Base-by-base conservation (phyloP, 2,329 filamentous ascomycete species). In the Trichoderma sp. region DNA sequence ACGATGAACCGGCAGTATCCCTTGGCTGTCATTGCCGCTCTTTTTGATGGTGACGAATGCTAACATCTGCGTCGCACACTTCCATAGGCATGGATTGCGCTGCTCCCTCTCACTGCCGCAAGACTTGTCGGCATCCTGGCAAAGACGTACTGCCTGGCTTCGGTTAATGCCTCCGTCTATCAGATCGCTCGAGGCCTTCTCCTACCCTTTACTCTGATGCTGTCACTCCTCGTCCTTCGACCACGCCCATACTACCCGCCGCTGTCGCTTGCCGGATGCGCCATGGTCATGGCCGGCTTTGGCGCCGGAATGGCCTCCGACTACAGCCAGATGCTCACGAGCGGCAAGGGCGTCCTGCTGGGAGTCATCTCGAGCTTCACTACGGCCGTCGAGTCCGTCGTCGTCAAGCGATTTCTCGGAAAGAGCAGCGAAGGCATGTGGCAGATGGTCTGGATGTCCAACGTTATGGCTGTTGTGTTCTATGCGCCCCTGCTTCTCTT, bases 361-460 rank as follows among this genome's bases (percentile, higher is more conserved):
- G 59, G 59, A 44, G 59, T 62, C 1, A 54, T 62, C 9, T 62
- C 59, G 26, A 62, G 59, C 34, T 62, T 62, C 3, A 62, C 59
- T 17, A 62, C 59, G 34, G 59, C 59, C n/a, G 48, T 62, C 26
- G 59, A 62, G 14, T 62, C 59, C 15, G 59, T 62, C 3, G 59
- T 62, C 7, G 59, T 62, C 9, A 62, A 62, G 41, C 59, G 59
- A 3, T 62, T 62, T 3, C 59, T 62, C 1, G 59, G 59, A 5
- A 62, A 62, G 39, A 62, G 59, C 39, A 54, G 59, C 48, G 59
- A 62, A 34, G 59, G 59, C 43, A 62, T 62, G 59, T 62, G 59
- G 59, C 59, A 62, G 48, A 62, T 62, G 59, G 59, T 62, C 17
- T 62, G 59, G 59, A 62, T 62, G 59, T 62, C 59, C n/a, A 62